Evolutionary conservation across 116 monocot genomes (phyloP).

Genomic region (Papilionanthe hybrid): DNA sequence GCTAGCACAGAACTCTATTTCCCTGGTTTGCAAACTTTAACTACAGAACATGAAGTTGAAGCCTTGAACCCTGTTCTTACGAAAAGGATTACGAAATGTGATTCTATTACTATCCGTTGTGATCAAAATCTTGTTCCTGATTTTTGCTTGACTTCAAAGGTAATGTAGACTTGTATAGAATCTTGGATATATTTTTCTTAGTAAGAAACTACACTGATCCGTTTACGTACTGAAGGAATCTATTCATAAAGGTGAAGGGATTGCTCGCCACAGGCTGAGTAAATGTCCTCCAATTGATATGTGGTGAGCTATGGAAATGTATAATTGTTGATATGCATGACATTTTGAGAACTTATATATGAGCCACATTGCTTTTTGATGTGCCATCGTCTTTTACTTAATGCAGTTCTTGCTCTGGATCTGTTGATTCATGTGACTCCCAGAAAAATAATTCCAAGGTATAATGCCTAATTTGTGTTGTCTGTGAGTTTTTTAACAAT

Average conservation of each 20-base stretch:
- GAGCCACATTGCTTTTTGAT: background rate
- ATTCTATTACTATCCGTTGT: background rate
- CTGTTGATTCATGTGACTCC: slow-evolving; percentile 42
- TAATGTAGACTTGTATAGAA: slow-evolving; percentile 15
- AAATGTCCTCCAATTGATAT: slow-evolving; percentile 42
- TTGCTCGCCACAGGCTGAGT: slow-evolving; percentile 36
- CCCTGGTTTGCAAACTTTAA: slow-evolving; percentile 25
- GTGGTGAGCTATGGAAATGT: slow-evolving; percentile 24
- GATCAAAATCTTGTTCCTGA: background rate
- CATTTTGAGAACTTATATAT: background rate
- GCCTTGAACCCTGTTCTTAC: slow-evolving; percentile 3
- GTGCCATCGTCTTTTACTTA: background rate
- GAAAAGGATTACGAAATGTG: slow-evolving; percentile 1
- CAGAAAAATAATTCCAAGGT: slow-evolving; percentile 45
- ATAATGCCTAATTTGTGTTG: background rate
- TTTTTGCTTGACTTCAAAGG: slow-evolving; percentile 18
- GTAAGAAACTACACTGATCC: background rate
- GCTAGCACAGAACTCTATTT: slow-evolving; percentile 34
- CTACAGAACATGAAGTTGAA: slow-evolving; percentile 13
- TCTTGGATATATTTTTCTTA: slow-evolving; percentile 3
- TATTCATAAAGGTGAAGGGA: slow-evolving; percentile 19
- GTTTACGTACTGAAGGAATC: slow-evolving; percentile 23
- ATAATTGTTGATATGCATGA: background rate
- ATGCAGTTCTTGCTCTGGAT: slow-evolving; percentile 56
- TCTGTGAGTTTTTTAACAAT: background rate